Evolutionary conservation across 352 stramenopile species (phyloP).

Genomic region (Phytopythium helicoides): DNA sequence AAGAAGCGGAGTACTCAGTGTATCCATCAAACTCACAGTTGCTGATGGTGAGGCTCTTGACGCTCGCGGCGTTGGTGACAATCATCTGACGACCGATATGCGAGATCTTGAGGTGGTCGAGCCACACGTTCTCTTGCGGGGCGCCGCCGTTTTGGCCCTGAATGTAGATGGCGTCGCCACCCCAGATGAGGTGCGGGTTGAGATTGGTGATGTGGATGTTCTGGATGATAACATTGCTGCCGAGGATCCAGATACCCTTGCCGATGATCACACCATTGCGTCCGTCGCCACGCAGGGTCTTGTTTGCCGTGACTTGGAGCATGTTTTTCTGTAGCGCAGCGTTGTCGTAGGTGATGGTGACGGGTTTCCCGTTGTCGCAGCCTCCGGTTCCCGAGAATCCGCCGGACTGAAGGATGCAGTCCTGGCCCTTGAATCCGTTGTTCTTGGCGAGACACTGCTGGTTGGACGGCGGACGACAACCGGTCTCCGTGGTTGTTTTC

Average conservation of each 20-base stretch:
- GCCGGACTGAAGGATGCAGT: conserved; percentile 27
- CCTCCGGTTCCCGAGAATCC: conserved; percentile 48
- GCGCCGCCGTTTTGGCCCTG: conserved; percentile 16
- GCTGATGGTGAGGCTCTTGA: conserved; percentile 40
- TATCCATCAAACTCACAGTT: conserved; percentile 48
- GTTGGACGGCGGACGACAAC: conserved; percentile 15
- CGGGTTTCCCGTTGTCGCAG: conserved; percentile 25
- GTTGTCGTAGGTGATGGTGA: conserved; percentile 42
- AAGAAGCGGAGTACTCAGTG: conserved; percentile 36
- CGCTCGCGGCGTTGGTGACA: conserved; percentile 24
- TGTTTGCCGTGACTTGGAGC: conserved; percentile 19
- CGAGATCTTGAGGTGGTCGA: conserved; percentile 35
- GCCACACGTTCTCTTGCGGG: conserved; percentile 25
- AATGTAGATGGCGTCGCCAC: conserved; percentile 31
- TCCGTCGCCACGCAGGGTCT: conserved; percentile 11
- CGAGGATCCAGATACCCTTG: conserved; percentile 13
- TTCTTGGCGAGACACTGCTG: conserved; percentile 20
- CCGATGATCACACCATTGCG: conserved; percentile 11
- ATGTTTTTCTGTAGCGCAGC: conserved; percentile 8
- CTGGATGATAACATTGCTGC: conserved; percentile 33
- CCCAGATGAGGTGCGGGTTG: conserved; percentile 38
- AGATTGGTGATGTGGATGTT: conserved; percentile 39
- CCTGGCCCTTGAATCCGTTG: conserved; percentile 24
- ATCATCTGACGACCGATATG: conserved; percentile 35
- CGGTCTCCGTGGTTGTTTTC: conserved; percentile 13